Evolutionary conservation across 345 rosid species (phyloP), one percentile per base, ranked within the genome.

Genomic region (Acer negundo): DNA sequence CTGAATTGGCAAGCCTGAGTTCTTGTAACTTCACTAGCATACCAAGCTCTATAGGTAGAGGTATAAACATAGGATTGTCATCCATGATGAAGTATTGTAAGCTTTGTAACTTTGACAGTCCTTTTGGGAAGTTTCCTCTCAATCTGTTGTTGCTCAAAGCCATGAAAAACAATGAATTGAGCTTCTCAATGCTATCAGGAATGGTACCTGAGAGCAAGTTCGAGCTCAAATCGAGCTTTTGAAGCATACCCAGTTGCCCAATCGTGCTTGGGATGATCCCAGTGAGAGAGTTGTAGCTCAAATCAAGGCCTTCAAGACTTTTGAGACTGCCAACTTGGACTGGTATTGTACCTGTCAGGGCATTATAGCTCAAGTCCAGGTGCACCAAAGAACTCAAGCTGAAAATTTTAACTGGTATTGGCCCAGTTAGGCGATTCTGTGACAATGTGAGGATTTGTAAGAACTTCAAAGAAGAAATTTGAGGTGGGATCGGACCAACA

Each of bases 1-100:
- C 94, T 0, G 97, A 94, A 75, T 89, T 91, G 22, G 90, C 90
- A 26, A 94, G 95, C 75, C 94, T 85, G 20, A 94, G 86, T 83
- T 94, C 98, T 80, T 91, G 95, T 17, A 94, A 84, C 72, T 86
- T 91, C 73, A 75, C 82, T 1, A 93, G 82, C 31, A 72, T 72
- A 3, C 97, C 92, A 64, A 93, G 73, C 74, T 87, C 95, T 1
- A n/a, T 61, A 0, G 98, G 98, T 19, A 94, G 80, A 47, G 93
- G 78, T 6, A 79, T 77, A 79, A 72, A 80, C 92, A 94, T 88
- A 24, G 95, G 97, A 77, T 94, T 94, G 58, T 90, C 90, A 74
- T 93, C 98, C 97, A 94, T 90, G 64, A 94, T 85, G 69, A 94
- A 88, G 85, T 90, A 94, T 78, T 94, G 97, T 66, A 94, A 84